A percentile compares a stretch with the other conserved stretches of the same genome.
Conservation (phyloP, 2,329 filamentous ascomycete genomes). For the Lanzia echinophila region DNA sequence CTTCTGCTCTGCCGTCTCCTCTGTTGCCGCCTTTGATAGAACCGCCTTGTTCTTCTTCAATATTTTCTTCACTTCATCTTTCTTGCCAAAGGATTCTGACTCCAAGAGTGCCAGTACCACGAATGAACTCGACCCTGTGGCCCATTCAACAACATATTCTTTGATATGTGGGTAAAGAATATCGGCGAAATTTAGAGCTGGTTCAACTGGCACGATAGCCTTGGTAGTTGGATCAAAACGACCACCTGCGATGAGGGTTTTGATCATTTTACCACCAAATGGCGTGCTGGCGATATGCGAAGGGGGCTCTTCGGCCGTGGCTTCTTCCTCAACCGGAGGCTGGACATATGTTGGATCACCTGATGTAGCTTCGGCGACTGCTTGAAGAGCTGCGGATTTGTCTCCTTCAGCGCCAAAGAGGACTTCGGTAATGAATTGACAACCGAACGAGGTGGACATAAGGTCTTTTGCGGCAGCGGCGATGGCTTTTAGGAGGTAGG, state of each 20-base stretch:
- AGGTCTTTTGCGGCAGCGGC: slow-evolving; percentile 61
- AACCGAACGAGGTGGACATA: slow-evolving; percentile 70
- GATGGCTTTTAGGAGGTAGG: slow-evolving; percentile 68
- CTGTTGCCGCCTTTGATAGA: slow-evolving; percentile 60
- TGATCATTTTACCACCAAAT: slow-evolving; percentile 75
- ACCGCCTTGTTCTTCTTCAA: slow-evolving; percentile 68
- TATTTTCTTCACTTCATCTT: slow-evolving; percentile 58
- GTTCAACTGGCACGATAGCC: slow-evolving; percentile 63
- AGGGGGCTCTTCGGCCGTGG: slow-evolving; percentile 11
- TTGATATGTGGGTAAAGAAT: slow-evolving; percentile 78
- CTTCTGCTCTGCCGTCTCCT: slow-evolving; percentile 49
- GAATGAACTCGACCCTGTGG: slow-evolving; percentile 78
- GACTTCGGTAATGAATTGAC: slow-evolving; percentile 78
- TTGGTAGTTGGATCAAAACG: slow-evolving; percentile 72
- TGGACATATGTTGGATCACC: slow-evolving; percentile 41
- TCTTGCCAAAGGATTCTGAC: slow-evolving; percentile 60
- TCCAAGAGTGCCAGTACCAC: slow-evolving; percentile 79
- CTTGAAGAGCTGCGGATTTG: slow-evolving; percentile 66
- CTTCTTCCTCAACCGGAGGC: slow-evolving; percentile 34
- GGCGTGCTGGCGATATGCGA: slow-evolving; percentile 54
- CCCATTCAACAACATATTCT: slow-evolving; percentile 71
- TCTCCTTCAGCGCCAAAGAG: slow-evolving; percentile 71
- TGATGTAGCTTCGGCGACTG: slow-evolving; percentile 57
- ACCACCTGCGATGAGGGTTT: slow-evolving; percentile 83
- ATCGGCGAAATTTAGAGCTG: slow-evolving; percentile 72